Evolutionary conservation across 2,329 filamentous ascomycete genomes (phyloP), one percentile per base, ranked within the genome.

Genomic region (Nothopassalora personata): DNA sequence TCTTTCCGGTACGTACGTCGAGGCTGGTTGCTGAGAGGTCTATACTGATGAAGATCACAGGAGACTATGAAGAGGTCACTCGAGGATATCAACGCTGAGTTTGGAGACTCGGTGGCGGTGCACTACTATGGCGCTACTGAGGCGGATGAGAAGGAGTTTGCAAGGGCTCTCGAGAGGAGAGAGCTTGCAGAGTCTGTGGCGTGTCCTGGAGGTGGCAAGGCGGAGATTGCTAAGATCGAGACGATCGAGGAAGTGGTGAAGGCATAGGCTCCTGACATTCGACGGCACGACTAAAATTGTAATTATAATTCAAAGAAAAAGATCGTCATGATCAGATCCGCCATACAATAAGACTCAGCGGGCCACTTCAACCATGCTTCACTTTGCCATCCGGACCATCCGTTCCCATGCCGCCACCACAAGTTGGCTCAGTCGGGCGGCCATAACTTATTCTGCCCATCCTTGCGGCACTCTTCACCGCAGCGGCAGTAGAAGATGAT

Each of bases 51-150:
- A 60, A 58, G 10, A 56, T 54, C 33, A 23, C 53, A 60, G 61
- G 57, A 65, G 55, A 65, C 63, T 23, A 65, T 60, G 43, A 55
- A 57, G 9, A 27, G 65, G 13, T 66, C 75, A 19, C 67, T 79
- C 15, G 76, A 79, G 62, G 76, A 78, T 52, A 78, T 78, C 53
- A 74, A 71, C 47, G 67, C 70, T 2, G 66, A 72, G 59, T 74
- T 70, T 53, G 68, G 68, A 1, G 68, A 70, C 15, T 60, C 65
- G 36, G 59, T 60, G 27, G 59, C 59, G 13, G 54, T 56, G 36
- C 59, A 60, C 39, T 60, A 56, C 43, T 60, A 54, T 55, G 59
- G 55, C 5, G 57, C 57, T 5, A 59, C 57, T 6, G 57, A 60
- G 43, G 58, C 47, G 39, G 58, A 56, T 33, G 48, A 60, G 19